Evolutionary conservation across 73 alveolate genomes (phyloP).

Genomic region (Tetrahymena thermophila): DNA sequence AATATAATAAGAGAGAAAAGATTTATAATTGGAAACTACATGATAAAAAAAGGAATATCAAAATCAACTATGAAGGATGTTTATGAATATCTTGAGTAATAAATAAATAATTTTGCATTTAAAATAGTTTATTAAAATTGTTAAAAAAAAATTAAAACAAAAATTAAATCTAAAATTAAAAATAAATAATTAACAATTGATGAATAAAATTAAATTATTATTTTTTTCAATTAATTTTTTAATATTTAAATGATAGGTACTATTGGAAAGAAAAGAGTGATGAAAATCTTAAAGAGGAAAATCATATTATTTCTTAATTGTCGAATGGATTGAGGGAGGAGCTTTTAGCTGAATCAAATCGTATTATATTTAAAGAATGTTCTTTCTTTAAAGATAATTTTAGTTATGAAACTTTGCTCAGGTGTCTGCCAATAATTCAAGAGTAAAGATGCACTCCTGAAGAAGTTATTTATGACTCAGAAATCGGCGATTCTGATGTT

Average conservation of each 20-base stretch:
- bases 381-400: neutral
- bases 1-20: conserved; percentile 2
- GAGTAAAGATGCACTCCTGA: neutral
- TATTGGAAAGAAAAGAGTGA: conserved; percentile 19
- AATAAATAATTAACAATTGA: too few relatives aligned
- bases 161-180: too few relatives aligned
- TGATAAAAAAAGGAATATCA: conserved; percentile 17
- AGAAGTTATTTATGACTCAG: neutral
- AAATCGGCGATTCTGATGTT: neutral
- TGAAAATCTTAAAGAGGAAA: conserved; percentile 5
- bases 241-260: neutral
- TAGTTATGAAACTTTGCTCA: neutral
- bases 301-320: neutral
- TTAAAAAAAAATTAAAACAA: too few relatives aligned
- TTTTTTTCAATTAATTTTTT: too few relatives aligned
- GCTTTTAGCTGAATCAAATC: conserved; percentile 11
- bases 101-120: too few relatives aligned
- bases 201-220: too few relatives aligned
- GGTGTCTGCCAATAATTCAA: neutral
- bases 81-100: conserved; percentile 7
- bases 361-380: neutral
- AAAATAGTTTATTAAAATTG: too few relatives aligned
- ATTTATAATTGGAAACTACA: conserved; percentile 16
- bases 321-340: conserved; percentile 23
- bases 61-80: conserved; percentile 3